These are phyloP conservation scores for Yarrowia sp. DNA, from an alignment of 805 yeast genomes.

Conservation along the genomic window DNA sequence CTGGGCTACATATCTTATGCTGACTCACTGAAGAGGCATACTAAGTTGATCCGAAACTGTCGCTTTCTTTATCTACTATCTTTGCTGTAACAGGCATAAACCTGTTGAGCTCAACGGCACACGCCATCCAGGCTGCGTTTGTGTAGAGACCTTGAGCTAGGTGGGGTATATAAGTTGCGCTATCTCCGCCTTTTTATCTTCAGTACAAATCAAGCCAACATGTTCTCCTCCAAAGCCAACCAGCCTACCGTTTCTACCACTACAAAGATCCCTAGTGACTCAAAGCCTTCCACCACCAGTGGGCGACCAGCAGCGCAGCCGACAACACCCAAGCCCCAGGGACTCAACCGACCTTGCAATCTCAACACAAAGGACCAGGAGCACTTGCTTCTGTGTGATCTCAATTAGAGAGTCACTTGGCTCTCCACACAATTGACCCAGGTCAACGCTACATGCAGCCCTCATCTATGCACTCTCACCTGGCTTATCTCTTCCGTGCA, in stretches of 20 bases:
- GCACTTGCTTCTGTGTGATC: slow-evolving; percentile 6
- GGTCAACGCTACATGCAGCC: not conserved
- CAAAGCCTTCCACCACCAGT: not conserved
- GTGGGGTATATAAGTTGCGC: not conserved
- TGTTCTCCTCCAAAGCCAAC: not conserved
- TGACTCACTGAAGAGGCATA: not conserved
- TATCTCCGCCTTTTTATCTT: not conserved
- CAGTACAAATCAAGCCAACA: not conserved
- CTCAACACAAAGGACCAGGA: slow-evolving; percentile 13
- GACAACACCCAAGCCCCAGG: not conserved
- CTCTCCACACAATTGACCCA: not conserved
- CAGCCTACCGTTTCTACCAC: not conserved
- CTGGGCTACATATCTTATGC: not conserved
- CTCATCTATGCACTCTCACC: not conserved
- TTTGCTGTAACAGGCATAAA: not conserved
- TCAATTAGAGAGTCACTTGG: not conserved
- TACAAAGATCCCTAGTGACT: not conserved
- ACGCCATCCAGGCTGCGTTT: not conserved
- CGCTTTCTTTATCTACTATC: not conserved
- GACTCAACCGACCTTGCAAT: not conserved
- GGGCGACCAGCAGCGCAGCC: not conserved
- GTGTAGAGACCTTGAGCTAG: not conserved
- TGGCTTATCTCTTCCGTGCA: not conserved
- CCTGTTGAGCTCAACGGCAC: slow-evolving; percentile 1
- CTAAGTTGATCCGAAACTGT: not conserved